Conservation (phyloP, 2,329 filamentous ascomycete genomes). For the Apiospora rasikravindrae region DNA sequence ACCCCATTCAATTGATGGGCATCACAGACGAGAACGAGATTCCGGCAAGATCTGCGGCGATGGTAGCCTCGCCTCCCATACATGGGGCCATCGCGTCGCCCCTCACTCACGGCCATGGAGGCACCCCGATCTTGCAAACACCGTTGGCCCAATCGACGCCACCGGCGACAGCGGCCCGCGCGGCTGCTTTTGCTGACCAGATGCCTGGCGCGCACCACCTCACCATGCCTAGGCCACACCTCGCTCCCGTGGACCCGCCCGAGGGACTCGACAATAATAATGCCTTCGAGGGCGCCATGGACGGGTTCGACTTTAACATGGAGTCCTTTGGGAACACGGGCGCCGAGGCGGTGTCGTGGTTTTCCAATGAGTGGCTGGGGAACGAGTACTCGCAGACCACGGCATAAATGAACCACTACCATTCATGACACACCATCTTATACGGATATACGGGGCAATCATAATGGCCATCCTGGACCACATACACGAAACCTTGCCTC, state of each 20-base stretch:
- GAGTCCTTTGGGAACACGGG: constrained; percentile 48
- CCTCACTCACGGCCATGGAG: constrained; percentile 24
- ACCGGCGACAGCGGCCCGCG: constrained; percentile 29
- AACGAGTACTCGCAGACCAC: constrained; percentile 12
- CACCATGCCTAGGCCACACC: constrained; percentile 35
- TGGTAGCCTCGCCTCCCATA: constrained; percentile 34
- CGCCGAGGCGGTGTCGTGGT: constrained; percentile 39
- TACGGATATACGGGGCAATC: background rate
- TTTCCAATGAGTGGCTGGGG: constrained; percentile 30
- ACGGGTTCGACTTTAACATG: constrained; percentile 51
- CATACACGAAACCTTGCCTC: background rate
- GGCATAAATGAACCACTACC: background rate
- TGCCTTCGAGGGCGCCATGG: constrained; percentile 55
- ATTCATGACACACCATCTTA: background rate
- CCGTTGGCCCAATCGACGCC: constrained; percentile 26
- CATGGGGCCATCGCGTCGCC: background rate
- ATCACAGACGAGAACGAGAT: constrained; percentile 39
- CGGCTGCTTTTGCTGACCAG: constrained; percentile 30
- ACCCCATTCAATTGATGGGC: constrained; percentile 37
- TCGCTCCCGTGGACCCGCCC: constrained; percentile 40
- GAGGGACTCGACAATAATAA: constrained; percentile 53
- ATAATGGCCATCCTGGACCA: background rate
- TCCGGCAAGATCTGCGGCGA: constrained; percentile 28
- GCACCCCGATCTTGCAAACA: constrained; percentile 31
- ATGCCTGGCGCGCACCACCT: constrained; percentile 32